Evolutionary conservation across 805 yeast species (phyloP), one percentile per base, ranked within the genome.

Genomic region (Zygosaccharomyces siamensis): DNA sequence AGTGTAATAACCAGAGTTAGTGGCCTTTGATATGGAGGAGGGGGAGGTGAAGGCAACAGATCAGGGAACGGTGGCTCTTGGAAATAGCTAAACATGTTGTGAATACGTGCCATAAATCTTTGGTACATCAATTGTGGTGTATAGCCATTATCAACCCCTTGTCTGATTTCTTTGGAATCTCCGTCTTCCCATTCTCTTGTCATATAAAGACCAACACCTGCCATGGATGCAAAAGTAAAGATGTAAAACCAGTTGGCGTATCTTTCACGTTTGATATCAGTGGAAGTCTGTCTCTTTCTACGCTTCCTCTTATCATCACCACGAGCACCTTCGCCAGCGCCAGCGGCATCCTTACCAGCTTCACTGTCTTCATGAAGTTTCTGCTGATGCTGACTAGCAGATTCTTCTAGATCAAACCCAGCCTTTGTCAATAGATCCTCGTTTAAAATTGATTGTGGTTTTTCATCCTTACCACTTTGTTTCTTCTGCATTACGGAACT

Each of bases 51-150:
- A 45, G 99, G 99, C 59, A 95, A 79, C 62, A 93, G 79, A 66
- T 89, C 89, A 52, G 89, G 95, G 67, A 86, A 89, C 14, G 88
- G 95, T 10, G 99, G 99, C 57, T 92, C 98, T 53, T 86, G 82
- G 74, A 92, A 92, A 54, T 85, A 84, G 41, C 84, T 82, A 65
- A 89, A 84, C 51, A 88, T 76, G 37, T 88, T 83, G 49, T 81
- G 74, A 51, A 84, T 75, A 72, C 99, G 81, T 49, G 81, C 81
- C 54, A 68, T 74, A 57, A 86, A 76, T 64, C 99, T 79, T 21
- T 73, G 74, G 72, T 80, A 84, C 72, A 89, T 78, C 44, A 79
- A 74, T 16, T 64, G 70, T 5, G 88, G 84, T 5, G 84, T 66
- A 64, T 79, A 83, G 0, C 96, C 97, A 62, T 84, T 79, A 30